phyloP scores from a whole-genome alignment of 441 rosid genomes.

The Gossypium lobatum region DNA sequence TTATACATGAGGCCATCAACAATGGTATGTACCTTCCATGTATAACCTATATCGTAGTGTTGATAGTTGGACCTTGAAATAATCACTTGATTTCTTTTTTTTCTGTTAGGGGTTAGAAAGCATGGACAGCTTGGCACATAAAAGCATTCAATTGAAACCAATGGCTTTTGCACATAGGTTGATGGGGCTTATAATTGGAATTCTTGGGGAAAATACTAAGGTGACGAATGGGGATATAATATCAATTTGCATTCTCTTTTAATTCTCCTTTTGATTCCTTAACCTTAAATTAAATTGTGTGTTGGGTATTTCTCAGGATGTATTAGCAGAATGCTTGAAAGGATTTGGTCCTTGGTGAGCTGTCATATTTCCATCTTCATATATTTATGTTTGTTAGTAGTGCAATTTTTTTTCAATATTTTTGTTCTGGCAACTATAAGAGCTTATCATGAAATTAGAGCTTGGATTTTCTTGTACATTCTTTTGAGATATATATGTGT shows the following conservation, averaged over 20 bases:
- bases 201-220: conserved; percentile 90
- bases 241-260: neutral
- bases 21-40: conserved; percentile 34
- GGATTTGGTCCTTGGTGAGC: conserved; percentile 93
- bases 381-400: neutral
- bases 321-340: conserved; percentile 84
- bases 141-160: conserved; percentile 73
- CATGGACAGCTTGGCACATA: conserved; percentile 79
- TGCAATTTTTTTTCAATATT: neutral
- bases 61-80: conserved; percentile 12
- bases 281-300: neutral
- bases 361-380: conserved; percentile 11
- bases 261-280: neutral
- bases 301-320: conserved; percentile 52
- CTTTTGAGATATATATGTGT: neutral
- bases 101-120: conserved; percentile 73
- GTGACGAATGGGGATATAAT: conserved; percentile 28
- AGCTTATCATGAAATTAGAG: neutral
- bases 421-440: neutral
- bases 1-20: conserved; percentile 81
- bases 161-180: conserved; percentile 56
- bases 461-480: conserved; percentile 6
- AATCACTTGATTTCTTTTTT: conserved; percentile 15
- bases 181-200: conserved; percentile 63
- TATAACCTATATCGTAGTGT: neutral